Base-by-base conservation (phyloP, 2,329 filamentous ascomycete species). In the Botrytis galanthina region DNA sequence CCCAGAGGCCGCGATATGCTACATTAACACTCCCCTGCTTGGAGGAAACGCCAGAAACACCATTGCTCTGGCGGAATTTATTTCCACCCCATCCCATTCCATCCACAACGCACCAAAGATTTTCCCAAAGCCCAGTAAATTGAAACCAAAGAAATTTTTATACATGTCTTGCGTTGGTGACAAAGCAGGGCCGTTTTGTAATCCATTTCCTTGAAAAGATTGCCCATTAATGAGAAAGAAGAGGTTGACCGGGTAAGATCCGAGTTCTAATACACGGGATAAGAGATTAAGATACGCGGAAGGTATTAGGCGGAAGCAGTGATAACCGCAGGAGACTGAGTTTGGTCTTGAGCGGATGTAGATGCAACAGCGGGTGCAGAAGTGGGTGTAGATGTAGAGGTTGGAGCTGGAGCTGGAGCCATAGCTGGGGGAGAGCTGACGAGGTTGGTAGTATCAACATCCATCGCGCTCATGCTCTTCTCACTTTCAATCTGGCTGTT, bases 391-490 rank as follows among this genome's bases (percentile, higher is more conserved):
- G 74, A 64, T 48, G 76, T 48, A 14, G 66, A 72, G 39, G 75
- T 37, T 77, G 80, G 83, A 51, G 73, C 39, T 29, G 73, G 54
- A 64, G 75, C 72, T 61, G 82, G 80, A 75, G 84, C 80, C 48
- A 81, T 81, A 69, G 85, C 84, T 57, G 51, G 51, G 22, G 88
- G 88, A 60, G 88, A 88, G 78, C 86, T 87, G 29, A 84, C 78
- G 29, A 75, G 67, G 46, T 77, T 73, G 60, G 83, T 84, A 72
- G 86, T 87, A 78, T 91, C 89, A 78, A 88, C 88, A 48, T 86
- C 84, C 69, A 89, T 82, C 32, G 85, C 88, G 77, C 86, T 89
- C 81, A 87, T 85, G 78, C 88, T 90, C 82, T 87, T 85, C 77
- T 87, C 87, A 42, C 79, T 89, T 78, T 86, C 86, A 66, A 87